Base-by-base conservation (phyloP, 768 basidiomycete genomes). In the Amanita thiersii region DNA sequence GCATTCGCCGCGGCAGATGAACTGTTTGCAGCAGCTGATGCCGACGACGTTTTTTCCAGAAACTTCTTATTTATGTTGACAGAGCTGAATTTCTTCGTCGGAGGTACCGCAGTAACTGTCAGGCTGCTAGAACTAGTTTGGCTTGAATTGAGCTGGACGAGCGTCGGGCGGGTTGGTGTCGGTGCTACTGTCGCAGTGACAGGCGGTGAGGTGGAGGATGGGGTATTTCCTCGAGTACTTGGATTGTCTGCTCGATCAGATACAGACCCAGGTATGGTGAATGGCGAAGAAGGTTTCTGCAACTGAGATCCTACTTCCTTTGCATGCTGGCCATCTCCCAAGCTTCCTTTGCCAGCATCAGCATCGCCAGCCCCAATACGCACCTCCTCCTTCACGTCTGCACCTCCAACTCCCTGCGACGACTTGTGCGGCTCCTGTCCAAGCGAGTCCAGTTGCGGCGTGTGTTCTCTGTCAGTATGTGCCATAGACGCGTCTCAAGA, bases 21-120 rank as follows among this genome's bases (percentile, higher is more conserved):
- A 18, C 76, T 57, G 35, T 66, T 37, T 7, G 34, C n/a, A 9
- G 42, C 34, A 43, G 34, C 62, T 18, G 79, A 68, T 30, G 77
- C 66, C 31, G 80, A 60, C 4, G 79, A 79, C 42, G 83, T 85
- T 73, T 93, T 94, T 68, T 91, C 86, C 31, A 97, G 68, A 61
- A 97, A 98, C 62, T 88, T 90, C 77, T 92, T 94, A 69, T 89
- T 94, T 61, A 97, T 89, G 57, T 90, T 91, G 48, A 90, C 78
- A 20, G 89, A 77, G 56, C 70, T 87, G 62, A 92, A 93, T 55
- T 84, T 81, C 70, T 97, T 98, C 21, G 76, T 74, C 48, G 78
- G 81, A 1, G 74, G 72, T 39, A 63, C 54, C 25, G 39, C 10
- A n/a, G 35, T 38, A 5, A 59, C 51, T 24, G 69, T 56, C 20